These are phyloP conservation scores for Boletus vermiculosoides DNA, from an alignment of 768 basidiomycete genomes.

Conservation along the genomic window DNA sequence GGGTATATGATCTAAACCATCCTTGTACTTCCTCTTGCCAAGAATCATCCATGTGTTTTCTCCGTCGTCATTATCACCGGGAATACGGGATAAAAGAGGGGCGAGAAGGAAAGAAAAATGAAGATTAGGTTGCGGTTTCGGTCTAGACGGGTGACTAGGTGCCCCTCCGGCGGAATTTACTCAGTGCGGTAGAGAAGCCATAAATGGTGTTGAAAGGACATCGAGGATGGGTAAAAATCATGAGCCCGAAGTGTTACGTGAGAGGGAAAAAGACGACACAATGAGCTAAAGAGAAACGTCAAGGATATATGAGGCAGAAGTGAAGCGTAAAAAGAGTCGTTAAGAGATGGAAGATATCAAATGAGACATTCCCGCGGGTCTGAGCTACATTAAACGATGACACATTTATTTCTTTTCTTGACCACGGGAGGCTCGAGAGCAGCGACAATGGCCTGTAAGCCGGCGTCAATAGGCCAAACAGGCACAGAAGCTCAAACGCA, in stretches of 20 bases:
- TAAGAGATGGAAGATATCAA: constrained; percentile 35
- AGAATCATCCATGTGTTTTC: constrained; percentile 18
- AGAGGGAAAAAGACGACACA: constrained; percentile 19
- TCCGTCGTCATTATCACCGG: constrained; percentile 9
- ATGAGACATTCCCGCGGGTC: constrained; percentile 26
- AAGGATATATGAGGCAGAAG: constrained; percentile 38
- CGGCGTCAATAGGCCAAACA: constrained; percentile 11
- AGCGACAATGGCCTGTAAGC: constrained; percentile 83
- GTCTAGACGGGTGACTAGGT: constrained; percentile 24
- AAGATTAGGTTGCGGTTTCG: constrained; percentile 28
- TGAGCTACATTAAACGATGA: constrained; percentile 66
- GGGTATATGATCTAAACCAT: constrained; percentile 21
- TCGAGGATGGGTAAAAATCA: constrained; percentile 27
- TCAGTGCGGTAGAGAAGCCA: constrained; percentile 25
- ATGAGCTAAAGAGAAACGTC: constrained; percentile 24
- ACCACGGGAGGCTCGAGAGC: constrained; percentile 96
- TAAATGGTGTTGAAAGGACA: constrained; percentile 18
- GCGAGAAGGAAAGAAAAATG: constrained; percentile 4
- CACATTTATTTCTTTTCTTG: constrained; percentile 77
- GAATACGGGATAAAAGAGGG: constrained; percentile 6
- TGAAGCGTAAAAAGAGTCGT: constrained; percentile 34
- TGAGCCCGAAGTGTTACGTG: constrained; percentile 25
- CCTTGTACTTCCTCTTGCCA: constrained; percentile 19
- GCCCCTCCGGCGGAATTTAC: constrained; percentile 27
- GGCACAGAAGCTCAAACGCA: constrained; percentile 38